Base-by-base conservation (phyloP, 805 yeast genomes). In the Kodamaea neixiangensis region DNA sequence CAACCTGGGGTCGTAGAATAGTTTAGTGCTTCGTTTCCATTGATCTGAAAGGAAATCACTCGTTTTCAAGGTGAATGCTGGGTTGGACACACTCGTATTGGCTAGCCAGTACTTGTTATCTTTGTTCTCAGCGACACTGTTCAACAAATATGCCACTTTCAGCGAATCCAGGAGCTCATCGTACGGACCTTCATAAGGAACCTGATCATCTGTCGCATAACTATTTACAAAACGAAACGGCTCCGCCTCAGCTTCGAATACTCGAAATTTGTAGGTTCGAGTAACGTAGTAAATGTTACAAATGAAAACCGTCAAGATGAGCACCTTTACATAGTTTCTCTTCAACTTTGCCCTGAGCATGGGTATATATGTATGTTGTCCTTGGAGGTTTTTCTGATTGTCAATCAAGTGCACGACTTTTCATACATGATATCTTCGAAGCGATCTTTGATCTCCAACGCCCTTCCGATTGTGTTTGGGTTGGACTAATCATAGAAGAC, bases 281-380 rank as follows among this genome's bases (percentile, higher is more conserved):
- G 57, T 42, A 50, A 65, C 63, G 40, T 59, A 64, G 19, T 54
- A 25, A 25, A 62, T 47, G 46, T 66, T 65, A 22, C 62, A 15
- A 11, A 62, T 38, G 13, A 66, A 44, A 14, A 61, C 58, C 6
- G 59, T 53, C 38, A 54, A 47, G 45, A 66, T 62, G 14, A 56
- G 33, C 22, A 57, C 47, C 45, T 57, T 58, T 11, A 65, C 40
- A 2, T n/a, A 7, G 20, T 17, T 35, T 34, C 38, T 35, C 2
- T 11, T 17, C 15, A 42, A 14, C 45, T 22, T n/a, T 13, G 20
- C 31, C 31, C n/a, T n/a, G n/a, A n/a, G n/a, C n/a, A 21, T 40
- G 13, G n/a, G 45, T 14, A 14, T 29, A 22, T 22, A 7, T 41
- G 25, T 29, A n/a, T 5, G 3, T 19, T 39, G 5, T 19, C 15